phyloP scores from a whole-genome alignment of 805 yeast species.

The Komagataella ulmi region DNA sequence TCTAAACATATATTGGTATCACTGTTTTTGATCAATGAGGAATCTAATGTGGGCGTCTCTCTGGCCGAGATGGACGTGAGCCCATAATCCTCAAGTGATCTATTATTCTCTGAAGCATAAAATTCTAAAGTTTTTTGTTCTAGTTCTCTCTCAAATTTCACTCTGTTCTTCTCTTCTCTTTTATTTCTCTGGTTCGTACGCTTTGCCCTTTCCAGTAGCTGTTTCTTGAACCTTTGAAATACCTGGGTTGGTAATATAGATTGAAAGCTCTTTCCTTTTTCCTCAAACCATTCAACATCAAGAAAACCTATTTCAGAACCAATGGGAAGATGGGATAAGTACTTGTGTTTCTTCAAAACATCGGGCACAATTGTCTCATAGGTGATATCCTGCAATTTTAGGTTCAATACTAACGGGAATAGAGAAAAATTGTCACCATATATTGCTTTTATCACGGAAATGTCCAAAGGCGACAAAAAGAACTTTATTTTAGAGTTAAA shows the following conservation, averaged over 20 bases:
- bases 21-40: constrained; percentile 11
- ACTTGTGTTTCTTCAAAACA: constrained; percentile 49
- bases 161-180: constrained; percentile 48
- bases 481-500: constrained; percentile 53
- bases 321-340: constrained; percentile 66
- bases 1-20: constrained; percentile 4
- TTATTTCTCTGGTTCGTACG: constrained; percentile 31
- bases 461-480: constrained; percentile 69
- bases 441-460: constrained; percentile 51
- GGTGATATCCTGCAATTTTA: constrained; percentile 56
- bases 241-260: constrained; percentile 26
- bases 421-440: constrained; percentile 43
- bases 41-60: constrained; percentile 15
- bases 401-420: constrained; percentile 55
- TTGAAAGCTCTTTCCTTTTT: background rate
- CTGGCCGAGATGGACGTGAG: constrained; percentile 3
- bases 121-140: constrained; percentile 47
- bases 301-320: constrained; percentile 78
- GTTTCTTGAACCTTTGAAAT: constrained; percentile 33
- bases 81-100: constrained; percentile 22
- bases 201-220: constrained; percentile 43
- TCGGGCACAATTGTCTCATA: constrained; percentile 54
- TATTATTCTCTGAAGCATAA: constrained; percentile 41
- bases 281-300: constrained; percentile 67
- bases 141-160: constrained; percentile 40